phyloP scores from a whole-genome alignment of 2,329 filamentous ascomycete species.

The Zopfia rhizophila region DNA sequence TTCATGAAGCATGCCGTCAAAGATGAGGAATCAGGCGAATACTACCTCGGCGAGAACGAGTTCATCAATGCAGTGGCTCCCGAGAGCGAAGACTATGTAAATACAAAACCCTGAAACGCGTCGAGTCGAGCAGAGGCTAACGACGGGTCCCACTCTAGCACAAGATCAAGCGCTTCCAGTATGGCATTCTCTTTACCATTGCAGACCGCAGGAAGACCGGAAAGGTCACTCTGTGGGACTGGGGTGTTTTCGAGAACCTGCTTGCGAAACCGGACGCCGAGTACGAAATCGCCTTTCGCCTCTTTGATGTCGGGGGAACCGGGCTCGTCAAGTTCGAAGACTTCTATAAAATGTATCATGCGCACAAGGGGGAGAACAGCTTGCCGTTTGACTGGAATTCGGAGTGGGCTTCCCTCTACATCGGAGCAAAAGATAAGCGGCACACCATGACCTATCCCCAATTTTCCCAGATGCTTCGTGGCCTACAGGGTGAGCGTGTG shows the following conservation, averaged over 20 bases:
- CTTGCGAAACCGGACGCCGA: conserved; percentile 95
- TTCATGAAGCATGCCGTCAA: conserved; percentile 81
- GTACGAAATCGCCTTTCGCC: conserved; percentile 97
- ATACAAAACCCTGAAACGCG: conserved; percentile 47
- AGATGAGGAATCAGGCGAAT: conserved; percentile 79
- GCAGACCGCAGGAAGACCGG: conserved; percentile 83
- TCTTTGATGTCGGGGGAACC: conserved; percentile 88
- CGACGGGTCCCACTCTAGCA: conserved; percentile 68
- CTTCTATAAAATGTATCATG: conserved; percentile 84
- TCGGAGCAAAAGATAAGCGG: conserved; percentile 85
- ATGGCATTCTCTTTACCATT: conserved; percentile 90
- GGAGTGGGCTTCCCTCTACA: conserved; percentile 95
- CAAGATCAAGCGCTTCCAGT: conserved; percentile 97
- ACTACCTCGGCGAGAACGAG: conserved; percentile 83
- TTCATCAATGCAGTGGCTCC: conserved; percentile 94
- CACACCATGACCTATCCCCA: conserved; percentile 95
- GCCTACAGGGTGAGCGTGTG: conserved; percentile 94
- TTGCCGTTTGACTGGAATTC: conserved; percentile 98
- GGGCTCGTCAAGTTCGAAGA: conserved; percentile 90
- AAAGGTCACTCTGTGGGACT: conserved; percentile 82
- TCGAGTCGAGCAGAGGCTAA: conserved; percentile 41
- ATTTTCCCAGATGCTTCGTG: conserved; percentile 97
- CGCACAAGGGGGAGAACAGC: conserved; percentile 84
- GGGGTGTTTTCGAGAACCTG: conserved; percentile 93
- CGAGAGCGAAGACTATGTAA: conserved; percentile 87